phyloP scores from a whole-genome alignment of 768 basidiomycete genomes.

The Rubroboletus satanas region DNA sequence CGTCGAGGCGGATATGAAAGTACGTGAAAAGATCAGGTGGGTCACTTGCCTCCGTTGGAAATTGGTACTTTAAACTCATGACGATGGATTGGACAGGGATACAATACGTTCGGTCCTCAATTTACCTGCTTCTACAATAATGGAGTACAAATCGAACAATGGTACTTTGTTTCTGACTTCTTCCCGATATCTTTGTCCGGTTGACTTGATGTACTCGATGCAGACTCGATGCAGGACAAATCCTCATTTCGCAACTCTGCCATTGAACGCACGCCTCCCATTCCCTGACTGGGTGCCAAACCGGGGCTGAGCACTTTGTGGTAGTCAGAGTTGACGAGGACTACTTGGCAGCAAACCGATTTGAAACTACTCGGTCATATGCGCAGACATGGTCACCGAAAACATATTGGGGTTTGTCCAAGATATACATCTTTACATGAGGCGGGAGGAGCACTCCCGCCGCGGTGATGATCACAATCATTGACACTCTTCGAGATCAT shows the following conservation, averaged over 20 bases:
- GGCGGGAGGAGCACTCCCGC: background rate
- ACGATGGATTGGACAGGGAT: conserved; percentile 48
- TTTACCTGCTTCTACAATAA: conserved; percentile 71
- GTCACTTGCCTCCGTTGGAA: conserved; percentile 35
- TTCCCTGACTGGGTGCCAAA: conserved; percentile 10
- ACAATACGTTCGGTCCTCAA: conserved; percentile 72
- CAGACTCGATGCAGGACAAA: conserved; percentile 87
- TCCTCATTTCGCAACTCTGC: conserved; percentile 77
- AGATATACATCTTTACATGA: conserved; percentile 16
- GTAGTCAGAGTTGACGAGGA: background rate
- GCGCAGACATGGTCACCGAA: background rate
- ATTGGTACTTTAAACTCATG: background rate
- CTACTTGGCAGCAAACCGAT: background rate
- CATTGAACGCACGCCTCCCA: conserved; percentile 40
- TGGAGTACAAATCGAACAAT: conserved; percentile 96
- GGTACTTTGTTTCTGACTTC: conserved; percentile 38
- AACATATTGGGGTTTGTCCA: conserved; percentile 3
- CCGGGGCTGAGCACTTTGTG: background rate
- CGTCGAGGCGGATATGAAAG: conserved; percentile 68
- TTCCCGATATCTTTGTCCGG: background rate
- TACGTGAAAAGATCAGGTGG: conserved; percentile 79
- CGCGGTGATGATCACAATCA: background rate
- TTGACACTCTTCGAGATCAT: conserved; percentile 1
- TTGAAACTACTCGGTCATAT: conserved; percentile 2
- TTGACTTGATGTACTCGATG: background rate